Conservation (phyloP, 2,329 filamentous ascomycete genomes). For the Colletotrichum tropicale region DNA sequence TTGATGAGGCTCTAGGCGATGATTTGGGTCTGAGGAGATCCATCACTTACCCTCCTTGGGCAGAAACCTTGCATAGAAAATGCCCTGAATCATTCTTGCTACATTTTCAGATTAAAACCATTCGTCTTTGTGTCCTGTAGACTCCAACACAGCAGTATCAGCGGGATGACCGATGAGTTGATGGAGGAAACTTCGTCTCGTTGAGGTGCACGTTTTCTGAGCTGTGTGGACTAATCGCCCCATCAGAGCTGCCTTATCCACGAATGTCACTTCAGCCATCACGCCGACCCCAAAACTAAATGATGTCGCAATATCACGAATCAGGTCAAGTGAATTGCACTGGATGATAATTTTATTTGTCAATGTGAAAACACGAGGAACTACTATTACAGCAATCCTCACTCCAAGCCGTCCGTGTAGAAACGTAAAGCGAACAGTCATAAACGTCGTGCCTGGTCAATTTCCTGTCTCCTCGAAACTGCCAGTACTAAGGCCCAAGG, state of each 20-base stretch:
- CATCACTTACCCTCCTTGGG: conserved; percentile 61
- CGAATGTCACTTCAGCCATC: background rate
- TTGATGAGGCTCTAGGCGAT: background rate
- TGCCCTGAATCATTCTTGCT: conserved; percentile 67
- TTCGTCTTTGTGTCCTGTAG: background rate
- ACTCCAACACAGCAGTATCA: background rate
- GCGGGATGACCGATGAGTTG: background rate
- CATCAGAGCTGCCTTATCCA: background rate
- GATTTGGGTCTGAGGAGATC: background rate
- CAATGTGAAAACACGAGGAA: background rate
- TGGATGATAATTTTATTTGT: too few relatives aligned
- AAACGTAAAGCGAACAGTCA: background rate
- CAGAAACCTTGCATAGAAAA: conserved; percentile 74
- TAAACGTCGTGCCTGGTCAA: conserved; percentile 17
- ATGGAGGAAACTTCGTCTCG: background rate
- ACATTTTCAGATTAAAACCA: conserved; percentile 3
- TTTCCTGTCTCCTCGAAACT: conserved; percentile 5
- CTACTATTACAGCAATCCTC: background rate
- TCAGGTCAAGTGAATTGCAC: background rate
- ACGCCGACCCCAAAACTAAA: background rate
- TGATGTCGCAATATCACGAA: background rate
- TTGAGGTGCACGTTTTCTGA: background rate
- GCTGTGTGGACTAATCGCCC: background rate
- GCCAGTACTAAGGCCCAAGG: conserved; percentile 13
- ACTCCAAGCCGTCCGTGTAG: background rate